Evolutionary conservation across 768 basidiomycete species (phyloP), one percentile per base, ranked within the genome.

Genomic region (Tylopilus plumbeoviolaceoides): DNA sequence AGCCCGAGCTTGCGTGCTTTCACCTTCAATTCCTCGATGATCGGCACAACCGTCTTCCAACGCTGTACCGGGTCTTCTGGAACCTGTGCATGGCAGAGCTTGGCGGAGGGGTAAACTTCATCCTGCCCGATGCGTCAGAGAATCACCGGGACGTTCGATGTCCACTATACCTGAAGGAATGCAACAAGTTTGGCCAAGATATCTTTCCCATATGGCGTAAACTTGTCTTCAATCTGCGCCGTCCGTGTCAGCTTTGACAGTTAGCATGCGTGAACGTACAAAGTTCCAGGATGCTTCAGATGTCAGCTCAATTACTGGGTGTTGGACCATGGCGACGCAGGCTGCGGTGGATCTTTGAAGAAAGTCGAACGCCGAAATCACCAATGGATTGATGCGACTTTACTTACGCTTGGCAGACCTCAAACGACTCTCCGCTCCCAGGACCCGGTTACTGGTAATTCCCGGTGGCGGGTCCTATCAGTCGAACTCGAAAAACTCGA

Each of bases 1-100:
- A 99, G 78, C 3, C 97, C 97, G 25, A 84, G 81, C 64, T 82
- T 80, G 73, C 85, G 90, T 0, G 95, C 97, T 69, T 89, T 91
- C 56, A 64, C 76, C 74, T 98, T 97, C 59, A 99, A 79, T 50
- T 89, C 87, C 59, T 82, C 86, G 50, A 95, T 74, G 57, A 97
- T 71, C 2, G 88, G 85, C 27, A 93, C 82, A 59, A 91, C 76
- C 9, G 85, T 87, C 72, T 87, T 79, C 95, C 95, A 98, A 47
- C 91, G 83, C 61, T 73, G 75, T 54, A 65, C 80, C 2, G 82
- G 82, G 67, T 94, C 87, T 42, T 72, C 71, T 4, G 95, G 90
- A 40, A 99, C 64, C 66, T 95, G 93, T 1, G 84, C 82, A 65
- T 88, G 86, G 50, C 87, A 91, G 35, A 95, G 70, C 54, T 78